Percentiles rank a stretch among this genome's conserved stretches.
These are phyloP conservation scores for Aspergillus hiratsukae DNA, from an alignment of 2,329 filamentous ascomycete genomes.

Conservation along the genomic window DNA sequence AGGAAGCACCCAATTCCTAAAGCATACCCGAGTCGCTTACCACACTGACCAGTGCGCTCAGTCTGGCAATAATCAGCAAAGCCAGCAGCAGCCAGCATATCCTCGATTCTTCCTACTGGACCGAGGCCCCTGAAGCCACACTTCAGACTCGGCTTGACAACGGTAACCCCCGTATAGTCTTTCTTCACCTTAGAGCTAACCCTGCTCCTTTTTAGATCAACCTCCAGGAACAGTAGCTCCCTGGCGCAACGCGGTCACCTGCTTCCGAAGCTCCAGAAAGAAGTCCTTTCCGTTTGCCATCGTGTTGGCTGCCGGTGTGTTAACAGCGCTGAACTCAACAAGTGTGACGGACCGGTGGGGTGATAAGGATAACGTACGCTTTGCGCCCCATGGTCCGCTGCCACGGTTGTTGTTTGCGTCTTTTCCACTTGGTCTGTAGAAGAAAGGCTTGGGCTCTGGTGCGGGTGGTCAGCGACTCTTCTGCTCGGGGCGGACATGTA, in stretches of 20 bases:
- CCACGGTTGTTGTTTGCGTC: conserved; percentile 32
- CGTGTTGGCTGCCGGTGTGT: conserved; percentile 35
- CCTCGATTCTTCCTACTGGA: background rate
- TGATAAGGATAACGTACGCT: conserved; percentile 32
- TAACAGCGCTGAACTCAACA: conserved; percentile 1
- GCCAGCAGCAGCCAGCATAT: background rate
- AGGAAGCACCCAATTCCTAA: background rate
- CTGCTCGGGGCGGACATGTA: background rate
- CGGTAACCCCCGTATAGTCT: background rate
- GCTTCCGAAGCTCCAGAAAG: conserved; percentile 47
- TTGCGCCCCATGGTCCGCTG: conserved; percentile 41
- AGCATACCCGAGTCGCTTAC: background rate
- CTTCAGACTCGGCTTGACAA: background rate
- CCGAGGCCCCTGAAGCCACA: background rate
- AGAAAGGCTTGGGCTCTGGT: conserved; percentile 29
- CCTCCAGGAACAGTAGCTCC: conserved; percentile 32
- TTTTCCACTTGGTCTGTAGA: conserved; percentile 39
- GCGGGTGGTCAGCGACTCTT: conserved; percentile 1
- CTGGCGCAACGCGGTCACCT: conserved; percentile 39
- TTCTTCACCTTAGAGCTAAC: background rate
- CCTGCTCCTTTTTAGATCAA: conserved; percentile 15
- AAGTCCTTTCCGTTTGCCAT: conserved; percentile 49
- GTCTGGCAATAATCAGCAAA: background rate
- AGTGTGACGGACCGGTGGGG: background rate
- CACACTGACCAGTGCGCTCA: background rate